These are phyloP conservation scores for Umbelopsis vinacea DNA, from an alignment of 192 early-diverging fungal genomes.

Conservation along the genomic window DNA sequence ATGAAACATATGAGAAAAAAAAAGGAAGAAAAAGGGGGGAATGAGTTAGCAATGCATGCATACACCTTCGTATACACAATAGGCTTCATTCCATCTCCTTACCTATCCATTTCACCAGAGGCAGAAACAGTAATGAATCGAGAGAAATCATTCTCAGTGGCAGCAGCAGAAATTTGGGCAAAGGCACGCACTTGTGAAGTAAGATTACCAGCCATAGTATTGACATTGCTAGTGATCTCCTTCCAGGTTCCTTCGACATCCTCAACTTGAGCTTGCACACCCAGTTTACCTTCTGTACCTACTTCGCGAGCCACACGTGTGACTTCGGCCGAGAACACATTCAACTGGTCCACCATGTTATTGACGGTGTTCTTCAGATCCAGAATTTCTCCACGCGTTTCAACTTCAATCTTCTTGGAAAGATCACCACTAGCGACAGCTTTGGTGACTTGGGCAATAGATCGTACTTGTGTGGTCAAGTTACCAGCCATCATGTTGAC, in stretches of 20 bases:
- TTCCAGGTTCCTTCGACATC: slow-evolving; percentile 70
- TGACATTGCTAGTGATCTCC: slow-evolving; percentile 67
- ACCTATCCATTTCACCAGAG: slow-evolving; percentile 82
- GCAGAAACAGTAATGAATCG: slow-evolving; percentile 78
- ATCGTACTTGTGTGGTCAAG: slow-evolving; percentile 68
- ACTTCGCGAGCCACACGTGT: slow-evolving; percentile 55
- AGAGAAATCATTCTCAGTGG: slow-evolving; percentile 72
- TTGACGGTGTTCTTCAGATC: slow-evolving; percentile 74
- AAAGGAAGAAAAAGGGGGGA: no score
- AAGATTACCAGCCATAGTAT: slow-evolving; percentile 61
- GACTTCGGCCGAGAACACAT: slow-evolving; percentile 62
- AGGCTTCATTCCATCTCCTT: background rate
- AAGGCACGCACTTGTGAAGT: slow-evolving; percentile 67
- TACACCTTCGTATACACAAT: background rate
- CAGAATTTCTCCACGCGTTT: slow-evolving; percentile 67
- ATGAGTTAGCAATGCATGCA: background rate
- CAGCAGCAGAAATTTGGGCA: slow-evolving; percentile 75
- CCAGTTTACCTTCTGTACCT: slow-evolving; percentile 60
- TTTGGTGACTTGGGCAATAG: slow-evolving; percentile 66
- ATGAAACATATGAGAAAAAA: background rate
- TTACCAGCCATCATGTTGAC: slow-evolving; percentile 74
- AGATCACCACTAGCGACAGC: slow-evolving; percentile 71
- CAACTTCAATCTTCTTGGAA: slow-evolving; percentile 64
- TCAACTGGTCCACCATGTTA: slow-evolving; percentile 70
- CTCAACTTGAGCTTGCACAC: slow-evolving; percentile 55